Evolutionary conservation across 2,329 filamentous ascomycete genomes (phyloP).

Genomic region (Cercospora sp.): DNA sequence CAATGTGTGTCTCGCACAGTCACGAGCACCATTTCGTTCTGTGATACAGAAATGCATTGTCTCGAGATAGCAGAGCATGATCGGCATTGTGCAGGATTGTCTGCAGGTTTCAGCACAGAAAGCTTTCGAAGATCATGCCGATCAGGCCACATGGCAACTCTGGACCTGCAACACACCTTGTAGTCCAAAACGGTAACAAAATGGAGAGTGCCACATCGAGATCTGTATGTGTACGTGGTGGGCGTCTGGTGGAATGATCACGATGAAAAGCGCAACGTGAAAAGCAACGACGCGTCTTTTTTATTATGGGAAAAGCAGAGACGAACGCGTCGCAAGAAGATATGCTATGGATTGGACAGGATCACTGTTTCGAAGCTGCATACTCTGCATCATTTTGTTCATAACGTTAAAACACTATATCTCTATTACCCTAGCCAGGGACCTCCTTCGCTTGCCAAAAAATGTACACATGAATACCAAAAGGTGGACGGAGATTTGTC

Average conservation of each 20-base stretch:
- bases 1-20: not conserved
- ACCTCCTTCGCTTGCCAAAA: slow-evolving; percentile 13
- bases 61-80: not conserved
- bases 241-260: not conserved
- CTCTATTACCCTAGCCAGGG: slow-evolving; percentile 19
- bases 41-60: not conserved
- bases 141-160: slow-evolving; percentile 1
- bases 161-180: not conserved
- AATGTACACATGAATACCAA: slow-evolving; percentile 9
- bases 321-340: not conserved
- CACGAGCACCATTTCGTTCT: not conserved
- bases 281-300: not conserved
- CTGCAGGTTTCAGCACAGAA: not conserved
- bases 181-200: not conserved
- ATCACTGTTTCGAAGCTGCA: not conserved
- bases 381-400: slow-evolving; percentile 3
- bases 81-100: not conserved
- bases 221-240: not conserved
- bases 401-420: slow-evolving; percentile 9
- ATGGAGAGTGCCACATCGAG: not conserved
- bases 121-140: slow-evolving; percentile 7
- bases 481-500: slow-evolving; percentile 1
- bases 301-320: not conserved
- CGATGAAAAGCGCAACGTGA: not conserved
- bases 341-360: not conserved